Conservation (phyloP, 768 basidiomycete species). For the Daedaleopsis sinensis region DNA sequence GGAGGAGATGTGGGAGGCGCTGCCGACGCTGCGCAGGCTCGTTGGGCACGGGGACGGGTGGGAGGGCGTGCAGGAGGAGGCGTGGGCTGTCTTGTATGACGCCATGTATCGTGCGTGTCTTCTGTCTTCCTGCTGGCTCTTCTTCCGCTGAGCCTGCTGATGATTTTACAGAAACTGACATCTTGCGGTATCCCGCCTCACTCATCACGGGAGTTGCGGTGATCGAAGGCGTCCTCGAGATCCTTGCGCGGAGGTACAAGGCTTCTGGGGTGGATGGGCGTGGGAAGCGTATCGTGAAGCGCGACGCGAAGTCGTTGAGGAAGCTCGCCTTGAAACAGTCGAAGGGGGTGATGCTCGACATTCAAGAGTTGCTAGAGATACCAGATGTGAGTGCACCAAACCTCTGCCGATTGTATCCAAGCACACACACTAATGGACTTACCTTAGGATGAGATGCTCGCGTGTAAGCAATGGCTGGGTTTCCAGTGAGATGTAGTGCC, state of each 20-base stretch:
- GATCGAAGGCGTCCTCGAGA: conserved; percentile 44
- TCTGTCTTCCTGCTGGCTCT: background rate
- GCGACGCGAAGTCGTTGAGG: conserved; percentile 10
- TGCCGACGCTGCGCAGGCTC: conserved; percentile 52
- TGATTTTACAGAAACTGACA: conserved; percentile 49
- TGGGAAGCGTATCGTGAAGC: conserved; percentile 14
- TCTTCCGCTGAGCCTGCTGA: background rate
- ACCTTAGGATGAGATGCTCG: conserved; percentile 2
- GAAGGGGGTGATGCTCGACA: conserved; percentile 16
- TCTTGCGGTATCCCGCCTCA: conserved; percentile 54
- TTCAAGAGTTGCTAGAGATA: conserved; percentile 24
- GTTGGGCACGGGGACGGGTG: conserved; percentile 45
- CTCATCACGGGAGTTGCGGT: conserved; percentile 57
- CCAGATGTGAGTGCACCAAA: conserved; percentile 11
- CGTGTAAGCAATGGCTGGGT: conserved; percentile 12
- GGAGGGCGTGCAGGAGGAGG: conserved; percentile 45
- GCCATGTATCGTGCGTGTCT: conserved; percentile 42
- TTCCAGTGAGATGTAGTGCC: background rate
- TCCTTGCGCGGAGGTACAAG: conserved; percentile 40
- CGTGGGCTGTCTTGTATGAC: conserved; percentile 54
- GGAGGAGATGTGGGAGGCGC: conserved; percentile 59
- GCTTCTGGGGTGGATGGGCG: conserved; percentile 1
- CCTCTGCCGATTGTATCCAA: background rate
- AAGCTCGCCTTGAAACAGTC: conserved; percentile 19
- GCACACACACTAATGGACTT: background rate